These are phyloP conservation scores for Neonectria neomacrospora DNA, from an alignment of 2,329 filamentous ascomycete genomes.

Conservation along the genomic window DNA sequence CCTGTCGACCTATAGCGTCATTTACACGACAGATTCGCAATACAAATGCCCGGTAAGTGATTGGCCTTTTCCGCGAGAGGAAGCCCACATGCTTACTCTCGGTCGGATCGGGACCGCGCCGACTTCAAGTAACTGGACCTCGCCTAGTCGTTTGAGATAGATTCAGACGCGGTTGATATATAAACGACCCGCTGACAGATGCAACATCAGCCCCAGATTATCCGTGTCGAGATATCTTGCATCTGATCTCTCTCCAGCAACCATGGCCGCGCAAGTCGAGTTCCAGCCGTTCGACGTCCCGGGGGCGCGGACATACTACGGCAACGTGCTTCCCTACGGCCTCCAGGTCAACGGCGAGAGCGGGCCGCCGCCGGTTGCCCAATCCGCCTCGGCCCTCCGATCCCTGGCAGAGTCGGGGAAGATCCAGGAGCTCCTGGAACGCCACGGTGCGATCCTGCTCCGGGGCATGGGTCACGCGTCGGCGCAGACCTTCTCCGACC, in stretches of 20 bases:
- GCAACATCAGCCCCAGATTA: not conserved
- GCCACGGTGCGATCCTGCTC: constrained; percentile 22
- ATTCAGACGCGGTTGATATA: not conserved
- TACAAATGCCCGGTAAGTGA: not conserved
- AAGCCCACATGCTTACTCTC: not conserved
- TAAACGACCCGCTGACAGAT: not conserved
- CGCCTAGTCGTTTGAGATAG: not conserved
- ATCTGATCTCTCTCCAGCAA: not conserved
- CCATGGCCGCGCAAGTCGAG: not conserved
- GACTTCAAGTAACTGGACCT: not conserved
- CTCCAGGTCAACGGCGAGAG: constrained; percentile 5
- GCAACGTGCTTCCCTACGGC: constrained; percentile 19
- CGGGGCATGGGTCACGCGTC: constrained; percentile 26
- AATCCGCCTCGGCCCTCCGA: constrained; percentile 4
- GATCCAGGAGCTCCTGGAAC: constrained; percentile 20
- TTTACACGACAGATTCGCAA: not conserved
- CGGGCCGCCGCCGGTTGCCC: constrained; percentile 4
- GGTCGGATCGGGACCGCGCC: not conserved
- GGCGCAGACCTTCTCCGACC: constrained; percentile 26
- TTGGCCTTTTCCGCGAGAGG: not conserved
- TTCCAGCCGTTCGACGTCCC: constrained; percentile 24
- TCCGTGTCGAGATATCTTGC: not conserved
- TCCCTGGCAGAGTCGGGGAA: constrained; percentile 18
- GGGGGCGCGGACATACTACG: constrained; percentile 24
- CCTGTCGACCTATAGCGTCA: not conserved